phyloP scores from a whole-genome alignment of 164 flowering plant genomes.

The Stephania cephalantha region DNA sequence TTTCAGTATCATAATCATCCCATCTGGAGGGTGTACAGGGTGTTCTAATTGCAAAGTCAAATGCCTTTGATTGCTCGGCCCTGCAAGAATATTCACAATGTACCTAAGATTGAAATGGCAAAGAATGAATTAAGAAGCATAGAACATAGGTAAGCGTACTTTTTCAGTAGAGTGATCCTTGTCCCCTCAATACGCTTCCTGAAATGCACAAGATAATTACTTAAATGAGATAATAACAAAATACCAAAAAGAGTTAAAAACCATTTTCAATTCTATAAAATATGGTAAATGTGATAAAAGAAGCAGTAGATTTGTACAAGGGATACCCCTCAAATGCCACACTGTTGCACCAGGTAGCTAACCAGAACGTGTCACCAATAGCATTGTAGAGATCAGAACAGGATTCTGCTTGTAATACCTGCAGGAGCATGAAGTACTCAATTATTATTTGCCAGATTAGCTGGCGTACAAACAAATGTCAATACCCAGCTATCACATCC shows the following conservation, averaged over 20 bases:
- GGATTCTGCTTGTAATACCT: slow-evolving; percentile 65
- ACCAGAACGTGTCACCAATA: slow-evolving; percentile 91
- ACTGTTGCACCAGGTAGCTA: slow-evolving; percentile 86
- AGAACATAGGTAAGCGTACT: slow-evolving; percentile 26
- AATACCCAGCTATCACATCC: background rate
- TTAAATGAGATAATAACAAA: slow-evolving; percentile 2
- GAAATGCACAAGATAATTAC: slow-evolving; percentile 23
- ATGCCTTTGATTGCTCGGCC: slow-evolving; percentile 39
- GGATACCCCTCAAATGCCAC: slow-evolving; percentile 78
- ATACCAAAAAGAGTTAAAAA: background rate
- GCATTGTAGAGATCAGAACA: slow-evolving; percentile 65
- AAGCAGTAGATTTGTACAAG: background rate
- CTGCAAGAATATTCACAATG: slow-evolving; percentile 27
- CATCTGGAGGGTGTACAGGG: slow-evolving; percentile 94
- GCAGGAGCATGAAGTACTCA: slow-evolving; percentile 14
- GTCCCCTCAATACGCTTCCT: slow-evolving; percentile 95
- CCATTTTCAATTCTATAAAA: background rate
- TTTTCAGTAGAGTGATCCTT: slow-evolving; percentile 73
- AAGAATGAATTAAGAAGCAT: background rate
- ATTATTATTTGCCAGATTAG: background rate
- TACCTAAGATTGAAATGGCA: slow-evolving; percentile 1
- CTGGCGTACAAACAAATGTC: background rate
- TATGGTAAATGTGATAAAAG: slow-evolving; percentile 3
- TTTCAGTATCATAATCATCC: slow-evolving; percentile 88
- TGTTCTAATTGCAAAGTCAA: slow-evolving; percentile 84